phyloP scores from a whole-genome alignment of 2,329 filamentous ascomycete species.

The Aspergillus viridinutans region DNA sequence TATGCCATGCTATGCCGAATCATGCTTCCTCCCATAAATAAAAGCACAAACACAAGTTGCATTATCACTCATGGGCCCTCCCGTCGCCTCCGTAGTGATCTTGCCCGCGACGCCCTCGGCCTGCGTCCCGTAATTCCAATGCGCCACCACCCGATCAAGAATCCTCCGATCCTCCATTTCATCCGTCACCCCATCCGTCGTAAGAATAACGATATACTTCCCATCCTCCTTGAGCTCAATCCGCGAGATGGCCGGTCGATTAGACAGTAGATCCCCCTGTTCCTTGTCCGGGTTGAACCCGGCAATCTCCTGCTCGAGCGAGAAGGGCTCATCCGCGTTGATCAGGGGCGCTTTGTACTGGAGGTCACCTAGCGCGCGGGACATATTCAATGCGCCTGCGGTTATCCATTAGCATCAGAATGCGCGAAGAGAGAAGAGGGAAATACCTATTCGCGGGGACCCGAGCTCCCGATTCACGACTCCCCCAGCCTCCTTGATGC shows the following conservation, averaged over 20 bases:
- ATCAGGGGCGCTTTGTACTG: slow-evolving; percentile 7
- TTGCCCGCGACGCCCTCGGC: not conserved
- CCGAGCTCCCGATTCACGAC: not conserved
- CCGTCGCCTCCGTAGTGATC: slow-evolving; percentile 1
- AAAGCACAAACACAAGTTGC: slow-evolving; percentile 7
- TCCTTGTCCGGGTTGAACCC: not conserved
- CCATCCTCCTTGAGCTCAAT: not conserved
- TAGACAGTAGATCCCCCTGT: slow-evolving; percentile 2
- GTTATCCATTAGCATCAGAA: not conserved
- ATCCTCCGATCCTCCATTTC: not conserved
- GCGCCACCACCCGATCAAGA: not conserved
- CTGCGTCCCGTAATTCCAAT: not conserved
- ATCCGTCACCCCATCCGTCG: slow-evolving; percentile 10
- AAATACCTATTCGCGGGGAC: slow-evolving; percentile 3
- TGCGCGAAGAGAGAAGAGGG: not conserved
- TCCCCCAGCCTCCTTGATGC: slow-evolving; percentile 7
- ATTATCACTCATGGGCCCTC: slow-evolving; percentile 5
- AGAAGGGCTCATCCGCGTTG: not conserved
- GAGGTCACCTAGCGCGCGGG: slow-evolving; percentile 9
- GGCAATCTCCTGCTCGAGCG: not conserved
- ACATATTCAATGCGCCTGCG: slow-evolving; percentile 9
- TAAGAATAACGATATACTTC: slow-evolving; percentile 4
- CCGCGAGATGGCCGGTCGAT: not conserved
- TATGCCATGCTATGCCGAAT: not conserved
- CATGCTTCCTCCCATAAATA: not conserved